phyloP scores from a whole-genome alignment of 2,329 filamentous ascomycete genomes.

The Sporothrix protearum region DNA sequence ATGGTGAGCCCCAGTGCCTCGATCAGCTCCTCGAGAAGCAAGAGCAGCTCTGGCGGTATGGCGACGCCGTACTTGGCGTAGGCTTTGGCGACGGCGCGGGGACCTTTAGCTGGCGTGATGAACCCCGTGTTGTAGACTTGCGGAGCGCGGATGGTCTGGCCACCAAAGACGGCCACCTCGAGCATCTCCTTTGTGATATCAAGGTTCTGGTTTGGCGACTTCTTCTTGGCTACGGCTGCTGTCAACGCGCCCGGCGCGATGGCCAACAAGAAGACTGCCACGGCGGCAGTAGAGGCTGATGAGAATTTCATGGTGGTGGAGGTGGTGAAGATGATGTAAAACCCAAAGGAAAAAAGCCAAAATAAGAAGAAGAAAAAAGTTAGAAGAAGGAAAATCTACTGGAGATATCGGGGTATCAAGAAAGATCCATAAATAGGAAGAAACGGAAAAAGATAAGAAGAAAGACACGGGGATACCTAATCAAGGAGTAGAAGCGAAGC shows the following conservation, averaged over 20 bases:
- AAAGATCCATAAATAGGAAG: not conserved
- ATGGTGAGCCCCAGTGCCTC: slow-evolving; percentile 10
- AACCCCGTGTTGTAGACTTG: slow-evolving; percentile 42
- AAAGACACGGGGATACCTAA: not conserved
- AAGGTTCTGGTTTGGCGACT: not conserved
- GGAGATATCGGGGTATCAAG: not conserved
- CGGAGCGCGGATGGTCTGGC: slow-evolving; percentile 39
- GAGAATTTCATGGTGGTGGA: slow-evolving; percentile 19
- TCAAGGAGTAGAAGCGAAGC: slow-evolving; percentile 3
- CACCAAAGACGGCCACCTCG: slow-evolving; percentile 39
- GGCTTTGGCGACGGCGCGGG: slow-evolving; percentile 35
- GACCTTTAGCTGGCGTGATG: slow-evolving; percentile 31
- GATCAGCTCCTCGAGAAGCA: slow-evolving; percentile 32
- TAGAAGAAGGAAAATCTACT: no score
- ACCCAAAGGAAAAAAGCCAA: not conserved
- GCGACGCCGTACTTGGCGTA: slow-evolving; percentile 34
- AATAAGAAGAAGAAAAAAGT: not conserved
- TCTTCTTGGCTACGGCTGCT: slow-evolving; percentile 31
- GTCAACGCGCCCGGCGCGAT: slow-evolving; percentile 29
- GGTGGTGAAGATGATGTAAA: not conserved
- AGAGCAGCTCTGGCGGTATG: slow-evolving; percentile 23
- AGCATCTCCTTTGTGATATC: slow-evolving; percentile 30
- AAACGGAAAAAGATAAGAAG: not conserved
- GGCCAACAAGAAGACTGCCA: slow-evolving; percentile 29
- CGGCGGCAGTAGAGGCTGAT: slow-evolving; percentile 13